Conservation (phyloP, 768 basidiomycete genomes). For the Termitomyces titanicus region DNA sequence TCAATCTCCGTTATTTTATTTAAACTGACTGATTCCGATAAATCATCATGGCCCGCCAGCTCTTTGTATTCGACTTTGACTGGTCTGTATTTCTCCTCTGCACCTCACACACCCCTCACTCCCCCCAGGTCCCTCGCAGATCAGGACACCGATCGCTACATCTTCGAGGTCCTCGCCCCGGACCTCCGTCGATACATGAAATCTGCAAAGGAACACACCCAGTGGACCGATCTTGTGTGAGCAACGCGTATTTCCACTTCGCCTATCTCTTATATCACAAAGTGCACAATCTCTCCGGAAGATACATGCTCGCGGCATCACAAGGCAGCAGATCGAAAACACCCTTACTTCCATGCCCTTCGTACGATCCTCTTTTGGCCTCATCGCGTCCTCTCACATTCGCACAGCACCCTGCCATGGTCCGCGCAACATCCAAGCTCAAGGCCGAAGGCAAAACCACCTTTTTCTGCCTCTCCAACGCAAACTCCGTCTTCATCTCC, state of each 20-base stretch:
- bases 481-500: constrained; percentile 87
- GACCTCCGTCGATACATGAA: constrained; percentile 83
- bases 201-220: constrained; percentile 52
- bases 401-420: constrained; percentile 92
- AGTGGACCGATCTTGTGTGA: constrained; percentile 97
- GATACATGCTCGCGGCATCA: constrained; percentile 65
- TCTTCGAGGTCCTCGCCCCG: constrained; percentile 84
- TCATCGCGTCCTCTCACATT: background rate
- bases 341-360: constrained; percentile 84
- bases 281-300: constrained; percentile 72
- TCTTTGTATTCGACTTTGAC: constrained; percentile 96
- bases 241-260: constrained; percentile 15
- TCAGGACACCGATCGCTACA: constrained; percentile 95
- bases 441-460: constrained; percentile 67
- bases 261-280: constrained; percentile 5
- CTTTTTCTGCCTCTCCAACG: constrained; percentile 90
- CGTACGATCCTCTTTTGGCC: constrained; percentile 41
- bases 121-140: constrained; percentile 77
- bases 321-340: constrained; percentile 69
- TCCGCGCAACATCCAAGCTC: constrained; percentile 76
- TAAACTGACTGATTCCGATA: too few relatives aligned
- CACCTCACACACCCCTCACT: constrained; percentile 3
- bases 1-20: constrained; percentile 9
- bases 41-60: constrained; percentile 53
- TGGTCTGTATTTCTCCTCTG: constrained; percentile 48